Evolutionary conservation across 768 basidiomycete genomes (phyloP).

Genomic region (Mrakia hoshinonis): DNA sequence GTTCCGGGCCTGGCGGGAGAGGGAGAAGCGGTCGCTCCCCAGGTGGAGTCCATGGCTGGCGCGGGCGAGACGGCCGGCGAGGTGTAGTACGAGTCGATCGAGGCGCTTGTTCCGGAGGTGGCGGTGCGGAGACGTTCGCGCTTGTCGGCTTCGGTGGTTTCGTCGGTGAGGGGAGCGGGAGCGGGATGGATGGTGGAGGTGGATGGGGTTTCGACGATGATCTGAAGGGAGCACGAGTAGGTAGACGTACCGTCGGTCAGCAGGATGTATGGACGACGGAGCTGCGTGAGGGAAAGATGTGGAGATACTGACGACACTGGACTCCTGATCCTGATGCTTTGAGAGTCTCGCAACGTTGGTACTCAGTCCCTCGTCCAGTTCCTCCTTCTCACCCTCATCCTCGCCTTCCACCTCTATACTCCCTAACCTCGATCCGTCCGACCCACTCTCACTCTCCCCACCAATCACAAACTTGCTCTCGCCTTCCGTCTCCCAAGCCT

Average conservation of each 20-base stretch:
- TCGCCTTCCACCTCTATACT: neutral
- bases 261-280: neutral
- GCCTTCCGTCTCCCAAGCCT: neutral
- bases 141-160: neutral
- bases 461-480: neutral
- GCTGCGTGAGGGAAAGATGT: neutral
- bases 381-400: neutral
- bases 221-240: neutral
- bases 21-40: too few relatives aligned
- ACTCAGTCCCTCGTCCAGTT: neutral
- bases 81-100: neutral
- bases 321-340: too few relatives aligned
- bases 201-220: neutral
- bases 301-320: neutral
- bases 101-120: neutral
- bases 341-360: neutral
- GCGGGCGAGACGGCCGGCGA: neutral
- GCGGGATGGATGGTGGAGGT: neutral
- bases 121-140: neutral
- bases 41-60: neutral
- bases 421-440: too few relatives aligned
- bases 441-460: neutral
- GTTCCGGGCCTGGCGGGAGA: too few relatives aligned
- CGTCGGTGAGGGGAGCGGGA: neutral
- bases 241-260: neutral